A percentile compares a stretch with the other conserved stretches of the same genome.
These are phyloP conservation scores for Botrytis fragariae DNA, from an alignment of 2,329 filamentous ascomycete genomes.

Conservation along the genomic window DNA sequence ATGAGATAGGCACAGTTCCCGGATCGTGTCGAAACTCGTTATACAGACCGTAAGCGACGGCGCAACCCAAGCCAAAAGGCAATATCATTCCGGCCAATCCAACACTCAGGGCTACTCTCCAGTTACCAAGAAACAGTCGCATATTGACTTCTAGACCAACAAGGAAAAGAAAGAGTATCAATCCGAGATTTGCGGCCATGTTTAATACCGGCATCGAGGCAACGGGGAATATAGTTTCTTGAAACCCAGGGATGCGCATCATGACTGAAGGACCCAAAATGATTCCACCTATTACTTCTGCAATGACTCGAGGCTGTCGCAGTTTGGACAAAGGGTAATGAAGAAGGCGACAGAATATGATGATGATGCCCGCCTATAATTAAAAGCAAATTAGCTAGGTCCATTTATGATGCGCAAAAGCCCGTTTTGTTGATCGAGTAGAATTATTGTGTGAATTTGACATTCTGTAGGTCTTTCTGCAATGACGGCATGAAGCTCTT, in stretches of 20 bases:
- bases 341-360: conserved; percentile 69
- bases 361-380: conserved; percentile 64
- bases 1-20: conserved; percentile 55
- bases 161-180: conserved; percentile 83
- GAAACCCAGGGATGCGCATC: conserved; percentile 80
- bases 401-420: background rate
- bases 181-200: conserved; percentile 77
- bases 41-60: conserved; percentile 78
- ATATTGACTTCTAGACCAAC: conserved; percentile 86
- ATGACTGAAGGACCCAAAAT: conserved; percentile 84
- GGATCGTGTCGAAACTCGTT: conserved; percentile 58
- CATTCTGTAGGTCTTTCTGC: background rate
- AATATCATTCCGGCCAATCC: conserved; percentile 76
- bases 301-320: conserved; percentile 78
- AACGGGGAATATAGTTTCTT: conserved; percentile 70
- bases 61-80: conserved; percentile 79
- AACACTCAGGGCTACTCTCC: conserved; percentile 75
- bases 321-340: conserved; percentile 76
- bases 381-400: background rate
- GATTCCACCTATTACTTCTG: conserved; percentile 82
- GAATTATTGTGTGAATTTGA: background rate
- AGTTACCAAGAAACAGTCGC: conserved; percentile 73
- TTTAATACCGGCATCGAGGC: conserved; percentile 72
- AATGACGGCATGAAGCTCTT: background rate
- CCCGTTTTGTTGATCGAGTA: background rate